phyloP scores from a whole-genome alignment of 805 yeast genomes.

The Spencermartinsiella europaea region DNA sequence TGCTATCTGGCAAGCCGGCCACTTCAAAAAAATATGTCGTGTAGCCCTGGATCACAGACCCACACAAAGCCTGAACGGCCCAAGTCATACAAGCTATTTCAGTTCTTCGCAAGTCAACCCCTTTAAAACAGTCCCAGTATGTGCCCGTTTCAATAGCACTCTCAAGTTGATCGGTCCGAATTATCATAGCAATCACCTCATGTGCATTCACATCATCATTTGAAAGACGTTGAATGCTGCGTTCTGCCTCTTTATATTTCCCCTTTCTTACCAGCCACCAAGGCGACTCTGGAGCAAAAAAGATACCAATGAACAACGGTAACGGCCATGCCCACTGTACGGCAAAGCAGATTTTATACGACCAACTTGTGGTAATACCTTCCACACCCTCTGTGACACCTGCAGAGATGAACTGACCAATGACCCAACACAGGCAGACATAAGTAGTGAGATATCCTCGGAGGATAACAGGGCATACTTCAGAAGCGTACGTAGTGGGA shows the following conservation, averaged over 20 bases:
- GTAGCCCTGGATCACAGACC: constrained; percentile 11
- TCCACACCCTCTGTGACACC: constrained; percentile 41
- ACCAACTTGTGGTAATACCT: constrained; percentile 29
- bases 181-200: constrained; percentile 10
- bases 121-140: constrained; percentile 45
- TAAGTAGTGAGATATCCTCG: constrained; percentile 47
- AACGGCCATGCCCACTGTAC: constrained; percentile 57
- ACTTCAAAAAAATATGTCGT: constrained; percentile 48
- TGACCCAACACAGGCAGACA: constrained; percentile 48
- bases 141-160: constrained; percentile 4
- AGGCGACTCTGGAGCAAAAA: constrained; percentile 52
- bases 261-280: constrained; percentile 48
- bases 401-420: constrained; percentile 51
- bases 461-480: constrained; percentile 47
- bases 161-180: constrained; percentile 34
- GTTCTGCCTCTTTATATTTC: constrained; percentile 38
- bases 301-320: constrained; percentile 35
- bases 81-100: constrained; percentile 19
- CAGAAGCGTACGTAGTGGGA: constrained; percentile 48
- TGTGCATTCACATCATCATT: constrained; percentile 2
- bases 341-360: constrained; percentile 51
- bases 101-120: constrained; percentile 43
- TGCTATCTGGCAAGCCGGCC: constrained; percentile 30
- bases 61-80: constrained; percentile 33
- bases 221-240: constrained; percentile 36